Conservation (phyloP, 257 asterid species). For the Rehmannia glutinosa region DNA sequence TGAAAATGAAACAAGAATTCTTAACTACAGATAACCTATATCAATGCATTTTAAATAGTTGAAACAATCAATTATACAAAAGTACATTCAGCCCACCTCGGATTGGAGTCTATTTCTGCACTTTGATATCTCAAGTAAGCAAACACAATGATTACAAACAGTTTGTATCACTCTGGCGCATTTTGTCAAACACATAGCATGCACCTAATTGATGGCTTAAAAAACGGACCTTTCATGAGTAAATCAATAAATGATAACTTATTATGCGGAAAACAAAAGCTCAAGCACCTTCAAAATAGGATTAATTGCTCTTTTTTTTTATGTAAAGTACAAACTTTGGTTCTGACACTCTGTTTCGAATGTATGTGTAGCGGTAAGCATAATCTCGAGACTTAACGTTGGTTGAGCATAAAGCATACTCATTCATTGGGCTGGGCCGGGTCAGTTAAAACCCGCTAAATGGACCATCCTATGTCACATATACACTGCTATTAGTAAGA, state of each 20-base stretch:
- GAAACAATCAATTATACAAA: not conserved
- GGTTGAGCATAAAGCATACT: too few relatives aligned
- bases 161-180: not conserved
- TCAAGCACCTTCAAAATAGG: not conserved
- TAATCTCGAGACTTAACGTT: too few relatives aligned
- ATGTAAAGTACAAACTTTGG: not conserved
- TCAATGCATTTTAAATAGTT: not conserved
- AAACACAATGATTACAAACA: not conserved
- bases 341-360: not conserved
- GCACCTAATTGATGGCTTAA: not conserved
- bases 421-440: not conserved
- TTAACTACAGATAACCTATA: not conserved
- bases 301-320: not conserved
- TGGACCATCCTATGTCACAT: too few relatives aligned
- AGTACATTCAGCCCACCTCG: not conserved
- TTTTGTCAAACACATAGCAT: slow-evolving; percentile 19
- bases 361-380: too few relatives aligned
- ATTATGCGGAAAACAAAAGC: not conserved
- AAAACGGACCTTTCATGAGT: not conserved
- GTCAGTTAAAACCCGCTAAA: not conserved
- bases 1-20: not conserved
- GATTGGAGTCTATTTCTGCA: not conserved
- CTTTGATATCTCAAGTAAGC: not conserved
- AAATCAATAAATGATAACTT: not conserved
- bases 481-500: too few relatives aligned